Evolutionary conservation across 2,329 filamentous ascomycete genomes (phyloP).

Genomic region (Parastagonospora nodorum): DNA sequence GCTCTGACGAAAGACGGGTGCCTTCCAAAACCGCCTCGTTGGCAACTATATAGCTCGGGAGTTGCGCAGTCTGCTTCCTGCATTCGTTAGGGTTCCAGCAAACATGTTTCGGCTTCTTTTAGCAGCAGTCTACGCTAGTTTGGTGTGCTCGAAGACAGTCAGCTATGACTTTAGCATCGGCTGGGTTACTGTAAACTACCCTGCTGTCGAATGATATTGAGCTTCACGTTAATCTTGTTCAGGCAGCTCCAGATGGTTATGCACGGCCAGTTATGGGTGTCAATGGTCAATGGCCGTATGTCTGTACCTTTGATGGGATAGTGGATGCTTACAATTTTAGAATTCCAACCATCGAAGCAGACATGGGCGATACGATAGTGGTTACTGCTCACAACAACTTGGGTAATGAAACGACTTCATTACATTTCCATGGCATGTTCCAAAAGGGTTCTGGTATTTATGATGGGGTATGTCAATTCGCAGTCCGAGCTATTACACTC

Average conservation of each 20-base stretch:
- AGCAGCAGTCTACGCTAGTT: constrained; percentile 11
- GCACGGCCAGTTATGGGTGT: neutral
- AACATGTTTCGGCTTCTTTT: neutral
- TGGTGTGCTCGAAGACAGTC: constrained; percentile 42
- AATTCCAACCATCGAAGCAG: neutral
- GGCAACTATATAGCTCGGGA: too few species aligned
- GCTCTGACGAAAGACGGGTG: too few species aligned
- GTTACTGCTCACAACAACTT: neutral
- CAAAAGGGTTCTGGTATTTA: neutral
- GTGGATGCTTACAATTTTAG: neutral
- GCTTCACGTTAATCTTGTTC: neutral
- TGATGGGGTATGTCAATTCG: neutral
- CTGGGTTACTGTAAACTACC: constrained; percentile 49
- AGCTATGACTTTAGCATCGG: constrained; percentile 58
- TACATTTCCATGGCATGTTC: neutral
- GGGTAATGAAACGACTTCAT: neutral
- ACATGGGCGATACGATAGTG: neutral
- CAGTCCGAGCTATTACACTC: too few species aligned
- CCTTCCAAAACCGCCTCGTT: too few species aligned
- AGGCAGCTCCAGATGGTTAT: neutral
- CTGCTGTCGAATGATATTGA: neutral
- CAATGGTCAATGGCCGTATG: neutral
- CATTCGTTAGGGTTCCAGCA: too few species aligned
- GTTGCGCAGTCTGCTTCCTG: too few species aligned
- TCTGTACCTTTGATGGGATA: neutral